phyloP scores from a whole-genome alignment of 169 alveolate species.

The Plasmodium ovale region DNA sequence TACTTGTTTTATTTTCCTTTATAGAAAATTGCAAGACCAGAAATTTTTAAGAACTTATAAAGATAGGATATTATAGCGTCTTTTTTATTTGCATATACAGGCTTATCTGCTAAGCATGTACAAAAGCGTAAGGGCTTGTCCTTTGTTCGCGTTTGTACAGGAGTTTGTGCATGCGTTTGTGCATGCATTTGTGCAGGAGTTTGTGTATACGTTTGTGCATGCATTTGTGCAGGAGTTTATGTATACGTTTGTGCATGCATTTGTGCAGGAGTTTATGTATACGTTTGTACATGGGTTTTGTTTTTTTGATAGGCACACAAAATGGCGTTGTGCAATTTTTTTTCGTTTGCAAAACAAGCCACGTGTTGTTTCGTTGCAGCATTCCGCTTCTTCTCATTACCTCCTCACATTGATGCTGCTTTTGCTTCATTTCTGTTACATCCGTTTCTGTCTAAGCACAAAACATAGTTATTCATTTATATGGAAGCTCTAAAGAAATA shows the following conservation, averaged over 20 bases:
- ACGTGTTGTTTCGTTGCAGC: background rate
- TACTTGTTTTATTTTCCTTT: background rate
- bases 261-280: no score
- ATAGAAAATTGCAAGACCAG: conserved; percentile 21
- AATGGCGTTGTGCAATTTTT: background rate
- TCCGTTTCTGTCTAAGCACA: background rate
- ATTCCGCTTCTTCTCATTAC: background rate
- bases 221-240: no score
- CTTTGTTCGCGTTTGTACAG: no score
- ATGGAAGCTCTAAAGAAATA: background rate
- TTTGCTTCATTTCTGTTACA: background rate
- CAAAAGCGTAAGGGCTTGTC: no score
- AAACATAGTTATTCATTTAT: background rate
- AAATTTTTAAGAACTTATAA: conserved; percentile 31
- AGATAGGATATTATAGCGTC: conserved; percentile 16
- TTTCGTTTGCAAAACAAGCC: background rate
- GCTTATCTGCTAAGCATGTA: no score
- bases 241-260: background rate
- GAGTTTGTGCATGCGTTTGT: no score
- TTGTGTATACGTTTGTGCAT: no score
- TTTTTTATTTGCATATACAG: no score
- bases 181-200: no score
- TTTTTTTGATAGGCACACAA: conserved; percentile 2
- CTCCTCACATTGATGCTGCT: background rate
- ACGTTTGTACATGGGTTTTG: no score